A percentile compares a stretch with the other conserved stretches of the same genome.
phyloP scores from a whole-genome alignment of 2,329 filamentous ascomycete species.

The Xylaria arbuscula region DNA sequence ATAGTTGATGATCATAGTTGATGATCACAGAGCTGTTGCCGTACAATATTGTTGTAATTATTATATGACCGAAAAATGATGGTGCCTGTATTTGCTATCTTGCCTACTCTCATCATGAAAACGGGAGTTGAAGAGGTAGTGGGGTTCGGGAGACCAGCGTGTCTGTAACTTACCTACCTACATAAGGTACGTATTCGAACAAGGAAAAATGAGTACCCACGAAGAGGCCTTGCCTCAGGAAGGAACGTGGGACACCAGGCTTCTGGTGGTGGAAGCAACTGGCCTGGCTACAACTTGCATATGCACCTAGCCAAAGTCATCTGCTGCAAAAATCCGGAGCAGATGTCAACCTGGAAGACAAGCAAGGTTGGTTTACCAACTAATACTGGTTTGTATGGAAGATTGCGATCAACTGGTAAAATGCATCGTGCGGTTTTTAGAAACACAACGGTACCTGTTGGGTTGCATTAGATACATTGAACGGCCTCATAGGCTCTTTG shows the following conservation, averaged over 20 bases:
- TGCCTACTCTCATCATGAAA: neutral
- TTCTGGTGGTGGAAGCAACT: constrained; percentile 13
- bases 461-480: too few relatives aligned
- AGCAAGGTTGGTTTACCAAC: neutral
- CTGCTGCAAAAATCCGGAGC: constrained; percentile 21
- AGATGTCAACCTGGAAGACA: constrained; percentile 11
- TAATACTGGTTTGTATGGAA: neutral
- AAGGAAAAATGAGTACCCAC: too few relatives aligned
- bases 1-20: neutral
- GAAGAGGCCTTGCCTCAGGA: neutral
- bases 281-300: constrained; percentile 29
- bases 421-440: neutral
- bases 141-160: neutral
- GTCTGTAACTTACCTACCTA: too few relatives aligned
- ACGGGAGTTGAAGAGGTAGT: neutral
- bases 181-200: too few relatives aligned
- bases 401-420: too few relatives aligned
- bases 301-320: constrained; percentile 23
- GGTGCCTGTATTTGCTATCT: neutral
- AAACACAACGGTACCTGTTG: too few relatives aligned
- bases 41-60: too few relatives aligned
- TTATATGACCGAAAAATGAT: neutral
- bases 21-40: neutral
- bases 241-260: constrained; percentile 21
- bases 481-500: too few relatives aligned